These are phyloP conservation scores for Diaporthe sp. DNA, from an alignment of 2,329 filamentous ascomycete genomes.

Conservation along the genomic window DNA sequence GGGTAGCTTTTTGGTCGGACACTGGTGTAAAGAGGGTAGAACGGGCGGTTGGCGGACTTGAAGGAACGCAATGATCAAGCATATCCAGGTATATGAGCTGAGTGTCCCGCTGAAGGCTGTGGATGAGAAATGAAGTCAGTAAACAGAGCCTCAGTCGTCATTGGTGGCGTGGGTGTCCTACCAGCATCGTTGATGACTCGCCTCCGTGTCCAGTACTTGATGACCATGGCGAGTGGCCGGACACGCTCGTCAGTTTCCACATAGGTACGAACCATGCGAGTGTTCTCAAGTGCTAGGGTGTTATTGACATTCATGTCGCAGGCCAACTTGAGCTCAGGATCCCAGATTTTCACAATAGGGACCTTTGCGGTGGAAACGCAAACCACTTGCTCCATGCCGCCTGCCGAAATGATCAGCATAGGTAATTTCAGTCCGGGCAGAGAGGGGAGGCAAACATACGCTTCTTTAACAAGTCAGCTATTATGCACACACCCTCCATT, in stretches of 20 bases:
- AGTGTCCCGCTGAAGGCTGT: conserved; percentile 91
- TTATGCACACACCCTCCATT: conserved; percentile 89
- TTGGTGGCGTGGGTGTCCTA: conserved; percentile 61
- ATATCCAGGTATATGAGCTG: conserved; percentile 99
- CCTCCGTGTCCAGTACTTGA: conserved; percentile 97
- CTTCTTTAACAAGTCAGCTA: conserved; percentile 87
- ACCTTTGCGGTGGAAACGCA: conserved; percentile 97
- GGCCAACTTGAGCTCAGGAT: conserved; percentile 88
- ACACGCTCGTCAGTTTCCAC: conserved; percentile 93
- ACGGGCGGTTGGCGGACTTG: conserved; percentile 89
- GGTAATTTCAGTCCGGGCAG: not conserved
- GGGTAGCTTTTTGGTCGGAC: conserved; percentile 72
- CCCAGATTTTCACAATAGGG: conserved; percentile 98
- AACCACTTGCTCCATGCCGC: conserved; percentile 96
- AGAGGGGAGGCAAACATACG: conserved; percentile 68
- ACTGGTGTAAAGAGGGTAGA: conserved; percentile 86
- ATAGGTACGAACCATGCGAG: conserved; percentile 97
- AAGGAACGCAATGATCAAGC: conserved; percentile 95
- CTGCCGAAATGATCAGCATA: conserved; percentile 62
- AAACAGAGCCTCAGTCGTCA: not conserved
- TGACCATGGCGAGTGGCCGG: conserved; percentile 92
- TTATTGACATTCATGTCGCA: conserved; percentile 99
- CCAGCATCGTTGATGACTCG: conserved; percentile 96
- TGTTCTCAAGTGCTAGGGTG: conserved; percentile 93
- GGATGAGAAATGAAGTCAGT: conserved; percentile 34